A percentile compares a stretch with the other conserved stretches of the same genome.
Conservation (phyloP, 2,329 filamentous ascomycete genomes). For the Dactylella cylindrospora region DNA sequence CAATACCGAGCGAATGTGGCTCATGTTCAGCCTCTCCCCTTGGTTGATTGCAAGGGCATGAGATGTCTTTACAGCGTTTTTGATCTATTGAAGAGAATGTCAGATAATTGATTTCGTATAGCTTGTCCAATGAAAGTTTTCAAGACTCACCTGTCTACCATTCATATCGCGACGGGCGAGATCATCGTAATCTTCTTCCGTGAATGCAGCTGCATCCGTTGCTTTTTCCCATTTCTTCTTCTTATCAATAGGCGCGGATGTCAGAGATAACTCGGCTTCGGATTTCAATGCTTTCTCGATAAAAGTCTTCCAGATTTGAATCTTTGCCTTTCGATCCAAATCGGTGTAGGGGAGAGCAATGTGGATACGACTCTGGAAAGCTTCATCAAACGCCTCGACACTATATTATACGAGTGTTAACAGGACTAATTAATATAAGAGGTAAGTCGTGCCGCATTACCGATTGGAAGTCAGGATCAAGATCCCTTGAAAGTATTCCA, state of each 20-base stretch:
- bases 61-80: slow-evolving; percentile 55
- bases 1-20: slow-evolving; percentile 78
- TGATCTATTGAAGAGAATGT: slow-evolving; percentile 70
- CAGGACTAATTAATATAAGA: background rate
- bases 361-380: slow-evolving; percentile 80
- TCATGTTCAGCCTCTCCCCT: slow-evolving; percentile 69
- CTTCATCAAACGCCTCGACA: slow-evolving; percentile 78
- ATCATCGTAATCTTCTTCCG: slow-evolving; percentile 61
- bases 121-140: slow-evolving; percentile 63
- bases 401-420: background rate
- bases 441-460: slow-evolving; percentile 63
- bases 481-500: slow-evolving; percentile 92
- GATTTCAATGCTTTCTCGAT: slow-evolving; percentile 69
- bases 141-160: slow-evolving; percentile 56
- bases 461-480: slow-evolving; percentile 87
- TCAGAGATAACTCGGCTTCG: slow-evolving; percentile 59
- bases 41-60: slow-evolving; percentile 63
- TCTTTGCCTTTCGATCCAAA: slow-evolving; percentile 70
- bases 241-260: slow-evolving; percentile 54
- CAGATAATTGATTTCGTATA: slow-evolving; percentile 80
- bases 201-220: slow-evolving; percentile 65
- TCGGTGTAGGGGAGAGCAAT: slow-evolving; percentile 79
- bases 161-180: slow-evolving; percentile 71
- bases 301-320: slow-evolving; percentile 81
- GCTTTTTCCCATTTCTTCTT: slow-evolving; percentile 59